Evolutionary conservation across 2,329 filamentous ascomycete species (phyloP), one percentile per base, ranked within the genome.

Genomic region (Pyricularia pennisetigena): DNA sequence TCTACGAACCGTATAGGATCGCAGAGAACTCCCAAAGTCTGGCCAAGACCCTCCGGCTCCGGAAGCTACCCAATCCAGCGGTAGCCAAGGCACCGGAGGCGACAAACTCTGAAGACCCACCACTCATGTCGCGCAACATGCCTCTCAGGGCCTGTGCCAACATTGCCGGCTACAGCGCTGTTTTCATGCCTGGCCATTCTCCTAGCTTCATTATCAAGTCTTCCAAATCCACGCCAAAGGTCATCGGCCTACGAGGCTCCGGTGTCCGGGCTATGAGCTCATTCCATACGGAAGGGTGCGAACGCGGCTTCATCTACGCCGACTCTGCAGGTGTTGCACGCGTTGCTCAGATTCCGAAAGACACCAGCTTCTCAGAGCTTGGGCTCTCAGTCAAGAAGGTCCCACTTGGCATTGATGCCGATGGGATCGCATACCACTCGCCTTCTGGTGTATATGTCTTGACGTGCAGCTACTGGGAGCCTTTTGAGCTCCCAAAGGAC

Each of bases 141-240:
- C 83, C 88, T 0, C 79, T 93, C 57, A 81, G 85, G 1, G 79
- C 82, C 0, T 84, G 90, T 62, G 74, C 81, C 68, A 89, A 92
- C 68, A 75, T 97, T n/a, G 87, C 85, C 32, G 92, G 93, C 3
- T 93, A 94, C 76, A 90, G 87, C 74, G 86, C 91, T 1, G 89
- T 98, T 0, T 95, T 97, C 74, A 83, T 97, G 66, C 89, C 93
- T 0, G 94, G 94, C 0, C 78, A 84, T 4, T 92, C 92, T 0
- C 91, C 94, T 0, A 89, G 88, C 69, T 94, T 98, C 76, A 80
- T 99, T 63, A 76, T 97, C 62, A 96, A 92, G 74, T 92, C 92
- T 65, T 86, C 92, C 49, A 91, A 92, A 71, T 93, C 90, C 67
- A 79, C 85, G 5, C 93, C 94, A 0, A 88, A 88, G 71, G 85